phyloP scores from a whole-genome alignment of 177 flowering plant genomes.

The Telopea speciosissima region DNA sequence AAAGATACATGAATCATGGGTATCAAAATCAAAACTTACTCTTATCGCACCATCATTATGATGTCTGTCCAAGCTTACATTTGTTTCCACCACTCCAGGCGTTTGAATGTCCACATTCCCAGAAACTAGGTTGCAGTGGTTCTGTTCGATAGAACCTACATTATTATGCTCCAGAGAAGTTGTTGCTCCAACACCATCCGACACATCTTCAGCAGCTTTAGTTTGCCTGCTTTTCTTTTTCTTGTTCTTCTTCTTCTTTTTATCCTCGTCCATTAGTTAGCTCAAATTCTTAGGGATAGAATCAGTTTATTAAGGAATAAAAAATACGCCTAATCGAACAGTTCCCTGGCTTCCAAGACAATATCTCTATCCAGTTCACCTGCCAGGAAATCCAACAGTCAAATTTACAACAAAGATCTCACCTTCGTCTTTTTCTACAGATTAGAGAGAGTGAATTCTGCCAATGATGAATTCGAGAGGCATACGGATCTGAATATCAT shows the following conservation, averaged over 20 bases:
- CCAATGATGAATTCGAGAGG: too few relatives aligned
- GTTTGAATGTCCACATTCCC: slow-evolving; percentile 11
- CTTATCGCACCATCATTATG: slow-evolving; percentile 13
- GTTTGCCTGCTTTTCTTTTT: slow-evolving; percentile 60
- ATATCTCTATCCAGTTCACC: background rate
- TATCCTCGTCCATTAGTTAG: slow-evolving; percentile 53
- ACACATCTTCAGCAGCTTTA: slow-evolving; percentile 26
- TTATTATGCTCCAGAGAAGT: slow-evolving; percentile 20
- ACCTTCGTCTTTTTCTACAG: background rate
- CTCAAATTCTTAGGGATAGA: background rate
- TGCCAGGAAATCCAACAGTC: background rate
- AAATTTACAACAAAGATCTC: background rate
- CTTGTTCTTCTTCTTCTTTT: slow-evolving; percentile 63
- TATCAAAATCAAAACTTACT: slow-evolving; percentile 19
- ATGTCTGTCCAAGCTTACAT: slow-evolving; percentile 18
- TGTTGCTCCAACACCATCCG: slow-evolving; percentile 16
- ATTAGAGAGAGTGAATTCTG: too few relatives aligned
- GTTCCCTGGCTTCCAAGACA: background rate
- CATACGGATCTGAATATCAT: too few relatives aligned
- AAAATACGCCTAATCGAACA: background rate
- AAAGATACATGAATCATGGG: background rate
- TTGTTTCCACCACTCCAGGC: slow-evolving; percentile 14
- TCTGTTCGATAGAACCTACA: slow-evolving; percentile 9
- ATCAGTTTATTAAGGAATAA: too few relatives aligned
- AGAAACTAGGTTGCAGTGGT: slow-evolving; percentile 8